A percentile compares a stretch with the other conserved stretches of the same genome.
phyloP scores from a whole-genome alignment of 202 grass and related monocot genomes.

The Sporobolus alterniflorus region DNA sequence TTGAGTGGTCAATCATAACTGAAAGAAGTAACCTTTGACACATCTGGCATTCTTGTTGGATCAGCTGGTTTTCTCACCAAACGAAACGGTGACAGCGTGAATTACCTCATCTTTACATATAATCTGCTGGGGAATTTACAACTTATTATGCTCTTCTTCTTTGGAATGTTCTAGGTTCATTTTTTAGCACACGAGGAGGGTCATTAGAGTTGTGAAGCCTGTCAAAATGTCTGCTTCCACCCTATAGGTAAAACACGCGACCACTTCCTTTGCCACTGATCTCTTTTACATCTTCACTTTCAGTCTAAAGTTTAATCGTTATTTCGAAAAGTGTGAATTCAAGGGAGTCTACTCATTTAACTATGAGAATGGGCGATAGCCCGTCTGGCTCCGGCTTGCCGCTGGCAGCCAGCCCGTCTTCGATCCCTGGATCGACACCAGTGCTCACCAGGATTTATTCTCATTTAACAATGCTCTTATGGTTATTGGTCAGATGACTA shows the following conservation, averaged over 20 bases:
- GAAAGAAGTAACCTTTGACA: conserved; percentile 19
- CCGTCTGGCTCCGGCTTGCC: no score
- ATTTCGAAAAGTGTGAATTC: conserved; percentile 15
- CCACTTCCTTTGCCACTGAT: background rate
- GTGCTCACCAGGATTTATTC: no score
- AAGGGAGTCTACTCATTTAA: background rate
- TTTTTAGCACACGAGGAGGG: conserved; percentile 47
- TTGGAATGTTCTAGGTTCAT: conserved; percentile 52
- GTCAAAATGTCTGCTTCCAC: conserved; percentile 45
- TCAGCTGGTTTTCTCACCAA: conserved; percentile 14
- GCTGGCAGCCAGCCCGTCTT: no score
- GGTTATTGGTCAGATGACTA: no score
- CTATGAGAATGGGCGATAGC: no score
- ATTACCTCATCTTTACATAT: conserved; percentile 31
- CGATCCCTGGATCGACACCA: no score
- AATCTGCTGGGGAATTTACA: conserved; percentile 59
- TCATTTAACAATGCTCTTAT: no score
- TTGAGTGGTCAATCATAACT: conserved; percentile 62
- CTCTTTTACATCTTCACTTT: background rate
- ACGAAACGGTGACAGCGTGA: conserved; percentile 28
- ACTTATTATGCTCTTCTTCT: conserved; percentile 56
- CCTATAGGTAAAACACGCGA: conserved; percentile 38
- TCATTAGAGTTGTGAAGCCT: conserved; percentile 54
- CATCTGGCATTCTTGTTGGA: conserved; percentile 26
- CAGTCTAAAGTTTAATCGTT: background rate